Percentiles rank a stretch among this genome's conserved stretches.
Conservation (phyloP, 805 yeast genomes). For the Saccharomycopsis guyanensis region DNA sequence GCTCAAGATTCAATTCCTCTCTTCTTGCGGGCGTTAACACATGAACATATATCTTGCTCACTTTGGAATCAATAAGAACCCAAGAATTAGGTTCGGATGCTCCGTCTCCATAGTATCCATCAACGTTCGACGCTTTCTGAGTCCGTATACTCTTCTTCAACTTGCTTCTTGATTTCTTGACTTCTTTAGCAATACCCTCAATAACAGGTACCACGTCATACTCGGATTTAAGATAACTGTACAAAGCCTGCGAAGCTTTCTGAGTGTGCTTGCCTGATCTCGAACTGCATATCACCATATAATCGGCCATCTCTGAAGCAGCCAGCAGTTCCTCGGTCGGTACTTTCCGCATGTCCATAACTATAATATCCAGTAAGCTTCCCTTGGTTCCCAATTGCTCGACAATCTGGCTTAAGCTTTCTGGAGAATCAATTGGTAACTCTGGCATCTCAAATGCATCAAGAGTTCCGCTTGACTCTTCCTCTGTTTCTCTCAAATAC, state of each 20-base stretch:
- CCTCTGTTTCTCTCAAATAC: slow-evolving; percentile 45
- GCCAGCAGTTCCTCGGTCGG: slow-evolving; percentile 32
- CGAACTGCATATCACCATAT: slow-evolving; percentile 66
- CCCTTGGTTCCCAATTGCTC: slow-evolving; percentile 46
- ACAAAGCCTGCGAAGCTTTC: slow-evolving; percentile 57
- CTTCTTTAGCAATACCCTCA: slow-evolving; percentile 65
- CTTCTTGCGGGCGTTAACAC: slow-evolving; percentile 67
- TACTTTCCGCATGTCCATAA: slow-evolving; percentile 54
- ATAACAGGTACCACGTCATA: slow-evolving; percentile 39
- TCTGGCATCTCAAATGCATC: slow-evolving; percentile 39
- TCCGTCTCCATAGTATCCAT: slow-evolving; percentile 45
- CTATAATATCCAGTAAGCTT: slow-evolving; percentile 54
- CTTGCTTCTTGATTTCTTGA: slow-evolving; percentile 44
- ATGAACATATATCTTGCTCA: slow-evolving; percentile 62
- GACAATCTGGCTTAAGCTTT: slow-evolving; percentile 37
- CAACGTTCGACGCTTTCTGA: slow-evolving; percentile 42
- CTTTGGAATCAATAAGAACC: slow-evolving; percentile 68
- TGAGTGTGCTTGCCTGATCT: slow-evolving; percentile 68
- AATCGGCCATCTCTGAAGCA: slow-evolving; percentile 34
- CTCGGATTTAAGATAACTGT: slow-evolving; percentile 48
- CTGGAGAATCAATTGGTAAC: slow-evolving; percentile 56
- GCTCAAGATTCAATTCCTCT: slow-evolving; percentile 59
- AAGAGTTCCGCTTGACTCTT: slow-evolving; percentile 27
- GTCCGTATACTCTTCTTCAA: slow-evolving; percentile 46
- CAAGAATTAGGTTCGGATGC: slow-evolving; percentile 55